Base-by-base conservation (phyloP, 129 eudicot species). In the Artemisia argyi region DNA sequence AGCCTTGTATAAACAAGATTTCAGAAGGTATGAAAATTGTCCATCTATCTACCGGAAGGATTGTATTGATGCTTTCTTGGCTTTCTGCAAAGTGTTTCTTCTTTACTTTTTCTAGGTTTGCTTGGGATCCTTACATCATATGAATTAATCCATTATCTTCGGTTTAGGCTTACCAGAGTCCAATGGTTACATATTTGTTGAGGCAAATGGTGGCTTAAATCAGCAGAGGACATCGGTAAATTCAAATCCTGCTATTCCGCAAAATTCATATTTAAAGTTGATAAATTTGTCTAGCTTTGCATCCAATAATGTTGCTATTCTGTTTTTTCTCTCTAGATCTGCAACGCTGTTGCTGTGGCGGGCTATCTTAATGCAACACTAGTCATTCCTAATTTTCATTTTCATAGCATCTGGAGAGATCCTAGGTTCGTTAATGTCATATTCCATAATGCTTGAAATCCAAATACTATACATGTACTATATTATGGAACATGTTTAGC, bases 301-400 rank as follows among this genome's bases (percentile, higher is more conserved):
- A 26, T 65, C 18, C 57, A 47, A 39, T 39, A 28, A 65, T 74
- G 16, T 49, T 62, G 15, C 69, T 74, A 39, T 61, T 30, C 30
- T 72, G 53, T 58, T 77, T 72, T 74, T 11, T 35, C 32, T 53
- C 54, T 72, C 14, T 75, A 94, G 99, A 88, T 94, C 44, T 94
- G 99, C 85, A 94, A 94, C 61, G 99, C 99, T 28, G 99, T 94
- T 80, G 97, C 99, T 74, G 99, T 94, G 76, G 99, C 99, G 14
- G 97, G 96, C n/a, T 94, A 87, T 87, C 97, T 94, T 60, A 94
- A 94, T 81, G 99, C 99, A 66, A 94, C 99, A 35, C 88, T 94
- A 32, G 86, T 94, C 46, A 88, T 94, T 80, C 99, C 99, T 15
- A 83, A 94, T 83, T 90, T 94, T 79, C 99, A 91, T 78, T 94